These are phyloP conservation scores for Hypoxylon fuscum DNA, from an alignment of 495 filamentous ascomycete species.

Conservation along the genomic window DNA sequence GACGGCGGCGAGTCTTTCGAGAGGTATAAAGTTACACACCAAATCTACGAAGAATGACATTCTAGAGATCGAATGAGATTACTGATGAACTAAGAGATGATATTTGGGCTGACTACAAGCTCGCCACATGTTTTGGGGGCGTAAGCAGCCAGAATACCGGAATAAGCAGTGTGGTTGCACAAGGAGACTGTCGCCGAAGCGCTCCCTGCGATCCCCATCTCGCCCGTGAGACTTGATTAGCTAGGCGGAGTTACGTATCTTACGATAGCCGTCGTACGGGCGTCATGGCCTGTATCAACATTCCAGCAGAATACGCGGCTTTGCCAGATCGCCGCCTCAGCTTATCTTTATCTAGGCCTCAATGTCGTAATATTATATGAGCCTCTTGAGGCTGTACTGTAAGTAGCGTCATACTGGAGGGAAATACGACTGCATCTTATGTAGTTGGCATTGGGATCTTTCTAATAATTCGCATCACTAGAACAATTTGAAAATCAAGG, in stretches of 20 bases:
- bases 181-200: not conserved
- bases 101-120: not conserved
- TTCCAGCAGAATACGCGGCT: not conserved
- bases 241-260: not conserved
- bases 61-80: not conserved
- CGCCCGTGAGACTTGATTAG: not conserved
- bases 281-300: not conserved
- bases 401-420: too few relatives aligned
- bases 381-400: too few relatives aligned
- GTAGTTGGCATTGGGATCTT: too few relatives aligned
- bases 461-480: too few relatives aligned
- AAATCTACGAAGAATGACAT: conserved; percentile 2
- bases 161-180: not conserved
- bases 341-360: not conserved
- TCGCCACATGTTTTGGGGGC: conserved; percentile 5
- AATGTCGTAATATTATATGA: not conserved
- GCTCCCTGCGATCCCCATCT: not conserved
- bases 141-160: conserved; percentile 1
- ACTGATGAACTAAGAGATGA: not conserved
- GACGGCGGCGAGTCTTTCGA: not conserved
- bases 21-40: not conserved
- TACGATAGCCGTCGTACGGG: not conserved
- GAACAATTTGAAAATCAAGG: too few relatives aligned
- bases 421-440: too few relatives aligned
- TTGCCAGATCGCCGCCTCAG: not conserved